A percentile compares a stretch with the other conserved stretches of the same genome.
These are phyloP conservation scores for Ceratocystis lukuohia DNA, from an alignment of 2,329 filamentous ascomycete species.

Conservation along the genomic window DNA sequence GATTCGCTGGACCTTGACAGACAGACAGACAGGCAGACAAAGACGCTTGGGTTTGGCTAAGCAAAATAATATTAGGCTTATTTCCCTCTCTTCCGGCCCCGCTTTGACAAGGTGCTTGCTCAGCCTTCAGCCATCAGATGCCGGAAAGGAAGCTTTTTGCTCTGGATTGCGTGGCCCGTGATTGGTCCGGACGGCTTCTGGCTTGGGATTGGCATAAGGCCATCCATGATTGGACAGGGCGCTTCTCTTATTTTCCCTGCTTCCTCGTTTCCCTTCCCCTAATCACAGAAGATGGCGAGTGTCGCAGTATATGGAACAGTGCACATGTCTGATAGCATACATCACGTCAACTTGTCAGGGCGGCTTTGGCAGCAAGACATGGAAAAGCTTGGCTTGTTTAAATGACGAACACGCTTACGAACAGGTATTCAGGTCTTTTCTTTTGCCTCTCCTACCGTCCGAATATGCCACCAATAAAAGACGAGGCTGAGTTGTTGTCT, in stretches of 20 bases:
- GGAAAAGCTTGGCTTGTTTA: neutral
- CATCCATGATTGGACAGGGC: neutral
- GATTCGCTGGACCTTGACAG: neutral
- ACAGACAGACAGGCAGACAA: neutral
- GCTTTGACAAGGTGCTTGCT: neutral
- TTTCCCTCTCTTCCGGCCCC: neutral
- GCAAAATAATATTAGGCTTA: neutral
- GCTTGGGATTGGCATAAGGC: neutral
- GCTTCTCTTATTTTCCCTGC: neutral
- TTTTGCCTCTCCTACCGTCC: neutral
- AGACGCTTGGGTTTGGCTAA: neutral
- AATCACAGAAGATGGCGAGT: neutral
- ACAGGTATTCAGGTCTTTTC: neutral
- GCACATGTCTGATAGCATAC: neutral
- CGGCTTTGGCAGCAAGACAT: neutral
- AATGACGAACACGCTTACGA: neutral
- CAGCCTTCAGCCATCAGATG: neutral
- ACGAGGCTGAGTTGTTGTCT: neutral
- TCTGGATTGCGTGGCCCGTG: neutral
- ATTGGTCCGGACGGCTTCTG: neutral
- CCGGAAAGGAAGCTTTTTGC: neutral
- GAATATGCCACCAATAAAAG: neutral
- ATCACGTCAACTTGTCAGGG: neutral
- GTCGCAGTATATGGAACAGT: neutral
- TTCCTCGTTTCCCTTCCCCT: neutral